phyloP scores from a whole-genome alignment of 2,329 filamentous ascomycete genomes.

The Cladosporium cucumerinum region DNA sequence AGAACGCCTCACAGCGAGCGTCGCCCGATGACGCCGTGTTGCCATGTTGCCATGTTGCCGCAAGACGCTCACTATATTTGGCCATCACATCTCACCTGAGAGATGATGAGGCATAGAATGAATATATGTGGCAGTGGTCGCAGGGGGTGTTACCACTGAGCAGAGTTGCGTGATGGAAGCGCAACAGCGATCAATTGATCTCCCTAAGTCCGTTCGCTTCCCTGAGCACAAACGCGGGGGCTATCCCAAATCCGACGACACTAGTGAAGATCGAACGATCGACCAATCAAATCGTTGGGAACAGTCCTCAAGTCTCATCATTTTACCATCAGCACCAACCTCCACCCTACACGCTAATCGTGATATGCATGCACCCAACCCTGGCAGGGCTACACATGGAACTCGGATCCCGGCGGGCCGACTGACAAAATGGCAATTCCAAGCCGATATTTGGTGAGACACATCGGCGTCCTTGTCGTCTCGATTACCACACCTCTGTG shows the following conservation, averaged over 20 bases:
- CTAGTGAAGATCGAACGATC: background rate
- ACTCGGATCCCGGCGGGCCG: background rate
- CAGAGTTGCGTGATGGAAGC: background rate
- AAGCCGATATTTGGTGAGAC: background rate
- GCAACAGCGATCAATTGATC: background rate
- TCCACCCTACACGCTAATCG: background rate
- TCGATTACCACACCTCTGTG: background rate
- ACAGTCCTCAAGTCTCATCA: background rate
- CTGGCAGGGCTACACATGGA: slow-evolving; percentile 1
- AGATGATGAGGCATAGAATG: background rate
- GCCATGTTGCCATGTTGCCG: background rate
- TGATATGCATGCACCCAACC: background rate
- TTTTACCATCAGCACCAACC: slow-evolving; percentile 6
- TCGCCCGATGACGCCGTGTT: background rate
- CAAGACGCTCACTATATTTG: background rate
- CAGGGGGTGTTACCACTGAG: background rate
- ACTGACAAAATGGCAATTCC: background rate
- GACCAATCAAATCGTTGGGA: slow-evolving; percentile 1
- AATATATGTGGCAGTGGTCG: background rate
- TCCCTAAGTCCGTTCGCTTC: background rate
- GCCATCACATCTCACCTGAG: background rate
- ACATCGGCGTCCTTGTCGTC: background rate
- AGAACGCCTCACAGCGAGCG: background rate
- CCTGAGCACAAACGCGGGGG: background rate
- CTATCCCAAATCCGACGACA: background rate